phyloP scores from a whole-genome alignment of 805 yeast genomes.

The Spathaspora arborariae region DNA sequence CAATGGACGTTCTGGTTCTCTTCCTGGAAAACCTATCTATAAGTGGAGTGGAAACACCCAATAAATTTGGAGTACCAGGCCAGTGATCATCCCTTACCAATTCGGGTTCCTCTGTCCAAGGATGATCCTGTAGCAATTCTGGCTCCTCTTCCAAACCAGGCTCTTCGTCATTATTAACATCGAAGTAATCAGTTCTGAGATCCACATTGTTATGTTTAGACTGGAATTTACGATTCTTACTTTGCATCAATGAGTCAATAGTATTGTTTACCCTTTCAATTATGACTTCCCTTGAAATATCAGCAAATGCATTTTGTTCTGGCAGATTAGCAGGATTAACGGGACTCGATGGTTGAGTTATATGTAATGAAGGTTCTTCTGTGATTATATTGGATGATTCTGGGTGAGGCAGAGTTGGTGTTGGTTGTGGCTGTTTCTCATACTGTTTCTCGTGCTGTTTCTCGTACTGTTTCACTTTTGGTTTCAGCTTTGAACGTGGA shows the following conservation, averaged over 20 bases:
- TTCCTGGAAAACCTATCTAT: background rate
- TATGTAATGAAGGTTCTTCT: background rate
- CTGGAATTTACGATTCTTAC: background rate
- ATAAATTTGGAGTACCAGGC: background rate
- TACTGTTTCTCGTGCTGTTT: background rate
- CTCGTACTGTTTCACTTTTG: background rate
- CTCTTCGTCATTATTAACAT: too few relatives aligned
- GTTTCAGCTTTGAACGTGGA: background rate
- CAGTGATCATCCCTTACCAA: background rate
- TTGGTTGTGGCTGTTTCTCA: background rate
- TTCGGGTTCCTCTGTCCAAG: background rate
- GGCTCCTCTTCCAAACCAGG: conserved; percentile 1
- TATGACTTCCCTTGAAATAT: conserved; percentile 2
- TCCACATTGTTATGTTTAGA: background rate
- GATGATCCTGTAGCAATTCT: background rate
- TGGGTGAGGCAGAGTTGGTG: background rate
- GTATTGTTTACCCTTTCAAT: conserved; percentile 2
- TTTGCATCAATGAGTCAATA: background rate
- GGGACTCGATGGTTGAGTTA: background rate
- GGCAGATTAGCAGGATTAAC: background rate
- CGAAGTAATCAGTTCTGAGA: too few relatives aligned
- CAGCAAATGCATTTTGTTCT: background rate
- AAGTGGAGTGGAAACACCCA: background rate
- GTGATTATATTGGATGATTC: background rate
- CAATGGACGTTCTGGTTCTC: background rate